A percentile compares a stretch with the other conserved stretches of the same genome.
phyloP scores from a whole-genome alignment of 495 filamentous ascomycete genomes.

The Talaromyces stipitatus region DNA sequence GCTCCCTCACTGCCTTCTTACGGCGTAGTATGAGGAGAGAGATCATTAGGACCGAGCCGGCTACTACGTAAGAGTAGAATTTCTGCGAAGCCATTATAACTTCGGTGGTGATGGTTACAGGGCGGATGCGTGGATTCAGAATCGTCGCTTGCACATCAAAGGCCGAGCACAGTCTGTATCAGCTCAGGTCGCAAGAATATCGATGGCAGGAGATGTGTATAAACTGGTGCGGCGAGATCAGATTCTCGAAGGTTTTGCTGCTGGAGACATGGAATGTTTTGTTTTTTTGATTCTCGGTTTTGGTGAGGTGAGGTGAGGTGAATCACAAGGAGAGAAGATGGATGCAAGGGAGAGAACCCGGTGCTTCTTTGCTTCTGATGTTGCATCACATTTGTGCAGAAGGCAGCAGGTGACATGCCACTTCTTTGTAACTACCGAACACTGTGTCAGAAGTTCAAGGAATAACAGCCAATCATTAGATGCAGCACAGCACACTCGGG shows the following conservation, averaged over 20 bases:
- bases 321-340: neutral
- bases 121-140: neutral
- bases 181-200: neutral
- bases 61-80: constrained; percentile 2
- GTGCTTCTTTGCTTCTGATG: neutral
- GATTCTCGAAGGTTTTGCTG: neutral
- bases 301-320: neutral
- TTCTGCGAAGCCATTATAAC: neutral
- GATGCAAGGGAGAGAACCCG: neutral
- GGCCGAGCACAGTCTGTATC: neutral
- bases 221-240: neutral
- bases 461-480: neutral
- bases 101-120: neutral
- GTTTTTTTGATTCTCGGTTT: neutral
- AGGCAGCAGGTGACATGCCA: neutral
- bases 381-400: no score
- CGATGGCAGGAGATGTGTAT: neutral
- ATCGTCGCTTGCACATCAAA: neutral
- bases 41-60: constrained; percentile 3
- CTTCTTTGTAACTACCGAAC: neutral
- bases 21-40: neutral
- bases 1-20: neutral
- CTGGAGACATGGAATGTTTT: neutral
- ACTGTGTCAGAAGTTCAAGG: neutral
- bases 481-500: neutral